These are phyloP conservation scores for Hyphodiscus hymeniophilus DNA, from an alignment of 495 filamentous ascomycete genomes.

Conservation along the genomic window DNA sequence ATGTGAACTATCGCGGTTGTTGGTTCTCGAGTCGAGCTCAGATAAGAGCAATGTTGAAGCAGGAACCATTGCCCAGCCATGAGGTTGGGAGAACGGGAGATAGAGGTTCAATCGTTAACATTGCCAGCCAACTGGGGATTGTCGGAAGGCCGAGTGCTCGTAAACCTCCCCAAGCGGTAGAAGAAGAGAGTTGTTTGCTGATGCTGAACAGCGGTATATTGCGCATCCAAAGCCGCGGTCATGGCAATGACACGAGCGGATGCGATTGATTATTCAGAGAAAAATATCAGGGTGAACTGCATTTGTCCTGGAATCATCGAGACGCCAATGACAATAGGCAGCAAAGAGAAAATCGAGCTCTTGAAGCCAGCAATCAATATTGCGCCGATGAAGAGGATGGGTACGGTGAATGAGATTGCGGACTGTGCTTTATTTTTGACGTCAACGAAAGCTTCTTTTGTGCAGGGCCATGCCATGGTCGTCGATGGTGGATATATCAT, in stretches of 20 bases:
- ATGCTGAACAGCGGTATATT: constrained; percentile 30
- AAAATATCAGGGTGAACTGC: constrained; percentile 44
- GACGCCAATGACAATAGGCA: constrained; percentile 36
- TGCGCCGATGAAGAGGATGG: constrained; percentile 42
- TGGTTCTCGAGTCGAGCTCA: background rate
- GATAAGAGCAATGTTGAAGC: background rate
- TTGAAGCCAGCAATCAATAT: constrained; percentile 29
- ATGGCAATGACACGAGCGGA: constrained; percentile 30
- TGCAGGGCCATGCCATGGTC: constrained; percentile 37
- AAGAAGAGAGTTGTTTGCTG: too few relatives aligned
- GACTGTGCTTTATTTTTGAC: constrained; percentile 40
- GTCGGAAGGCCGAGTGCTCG: background rate
- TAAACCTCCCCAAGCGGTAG: too few relatives aligned
- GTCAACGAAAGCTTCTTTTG: constrained; percentile 36
- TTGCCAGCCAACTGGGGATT: background rate
- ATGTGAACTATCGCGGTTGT: background rate
- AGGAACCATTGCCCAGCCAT: background rate
- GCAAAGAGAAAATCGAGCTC: constrained; percentile 18
- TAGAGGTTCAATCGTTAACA: background rate
- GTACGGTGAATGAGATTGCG: constrained; percentile 37
- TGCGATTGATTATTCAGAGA: constrained; percentile 18
- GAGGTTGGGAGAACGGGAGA: too few relatives aligned
- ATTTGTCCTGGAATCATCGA: constrained; percentile 35
- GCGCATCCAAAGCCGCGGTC: constrained; percentile 36
- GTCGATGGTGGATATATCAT: constrained; percentile 7